Conservation (phyloP, 495 filamentous ascomycete genomes). For the Neurospora sp. region DNA sequence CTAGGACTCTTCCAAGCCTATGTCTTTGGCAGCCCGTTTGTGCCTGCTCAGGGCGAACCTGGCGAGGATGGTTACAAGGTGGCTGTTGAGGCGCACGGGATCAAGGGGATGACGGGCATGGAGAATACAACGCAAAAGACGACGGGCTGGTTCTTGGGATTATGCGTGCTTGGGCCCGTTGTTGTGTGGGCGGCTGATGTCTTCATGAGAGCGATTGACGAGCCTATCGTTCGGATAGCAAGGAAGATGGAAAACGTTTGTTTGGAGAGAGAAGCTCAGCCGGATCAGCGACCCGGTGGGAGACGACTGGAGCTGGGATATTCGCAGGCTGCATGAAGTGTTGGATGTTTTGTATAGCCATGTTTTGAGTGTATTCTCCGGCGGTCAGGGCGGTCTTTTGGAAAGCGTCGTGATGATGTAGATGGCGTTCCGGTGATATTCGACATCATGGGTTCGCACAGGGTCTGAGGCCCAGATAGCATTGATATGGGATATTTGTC, state of each 20-base stretch:
- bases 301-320: slow-evolving; percentile 14
- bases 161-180: slow-evolving; percentile 40
- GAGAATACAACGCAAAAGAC: slow-evolving; percentile 40
- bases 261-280: slow-evolving; percentile 16
- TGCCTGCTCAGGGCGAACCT: slow-evolving; percentile 12
- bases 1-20: slow-evolving; percentile 39
- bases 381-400: neutral
- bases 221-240: slow-evolving; percentile 47
- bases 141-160: slow-evolving; percentile 41
- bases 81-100: slow-evolving; percentile 20
- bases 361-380: neutral
- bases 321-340: slow-evolving; percentile 12
- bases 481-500: neutral
- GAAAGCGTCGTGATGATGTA: neutral
- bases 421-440: neutral
- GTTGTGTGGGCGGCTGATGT: slow-evolving; percentile 49
- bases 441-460: neutral
- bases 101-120: slow-evolving; percentile 45
- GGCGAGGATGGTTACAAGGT: slow-evolving; percentile 16
- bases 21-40: slow-evolving; percentile 25
- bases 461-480: neutral
- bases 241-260: slow-evolving; percentile 40
- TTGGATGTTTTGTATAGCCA: neutral
- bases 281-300: neutral
- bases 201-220: slow-evolving; percentile 49